These are phyloP conservation scores for Solanum hybrid DNA, from an alignment of 305 asterid species.

Conservation along the genomic window DNA sequence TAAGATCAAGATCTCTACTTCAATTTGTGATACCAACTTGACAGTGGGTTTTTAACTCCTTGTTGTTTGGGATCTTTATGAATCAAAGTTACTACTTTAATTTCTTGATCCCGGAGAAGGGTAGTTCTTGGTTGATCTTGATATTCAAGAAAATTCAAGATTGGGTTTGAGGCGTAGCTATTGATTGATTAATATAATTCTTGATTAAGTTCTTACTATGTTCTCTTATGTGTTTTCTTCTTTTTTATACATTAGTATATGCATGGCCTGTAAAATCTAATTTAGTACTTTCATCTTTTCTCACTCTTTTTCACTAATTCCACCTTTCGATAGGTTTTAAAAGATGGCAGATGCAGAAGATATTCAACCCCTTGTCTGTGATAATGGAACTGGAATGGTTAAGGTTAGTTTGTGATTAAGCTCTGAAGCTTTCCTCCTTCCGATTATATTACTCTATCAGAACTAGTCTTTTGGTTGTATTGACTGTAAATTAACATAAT, in stretches of 20 bases:
- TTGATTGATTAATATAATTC: background rate
- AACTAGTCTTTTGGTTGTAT: background rate
- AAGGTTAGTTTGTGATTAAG: background rate
- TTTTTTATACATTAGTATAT: background rate
- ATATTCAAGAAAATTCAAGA: background rate
- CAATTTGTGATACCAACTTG: background rate
- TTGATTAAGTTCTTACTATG: background rate
- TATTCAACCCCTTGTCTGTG: constrained; percentile 7
- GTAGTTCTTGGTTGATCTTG: background rate
- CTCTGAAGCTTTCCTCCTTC: background rate
- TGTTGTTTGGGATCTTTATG: background rate
- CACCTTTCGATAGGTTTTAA: background rate
- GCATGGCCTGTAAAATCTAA: background rate
- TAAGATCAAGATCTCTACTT: background rate
- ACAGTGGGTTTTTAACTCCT: background rate
- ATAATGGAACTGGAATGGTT: constrained; percentile 7
- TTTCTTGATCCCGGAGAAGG: background rate
- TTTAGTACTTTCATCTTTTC: background rate
- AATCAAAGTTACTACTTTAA: background rate
- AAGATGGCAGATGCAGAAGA: constrained; percentile 9
- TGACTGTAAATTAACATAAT: background rate
- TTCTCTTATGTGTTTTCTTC: background rate
- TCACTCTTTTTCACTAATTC: background rate
- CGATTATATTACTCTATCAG: background rate
- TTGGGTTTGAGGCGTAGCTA: background rate